Percentiles rank a stretch among this genome's conserved stretches.
Evolutionary conservation across 1,284 basidiomycete species (phyloP).

Genomic region (Ceratobasidium sp.): DNA sequence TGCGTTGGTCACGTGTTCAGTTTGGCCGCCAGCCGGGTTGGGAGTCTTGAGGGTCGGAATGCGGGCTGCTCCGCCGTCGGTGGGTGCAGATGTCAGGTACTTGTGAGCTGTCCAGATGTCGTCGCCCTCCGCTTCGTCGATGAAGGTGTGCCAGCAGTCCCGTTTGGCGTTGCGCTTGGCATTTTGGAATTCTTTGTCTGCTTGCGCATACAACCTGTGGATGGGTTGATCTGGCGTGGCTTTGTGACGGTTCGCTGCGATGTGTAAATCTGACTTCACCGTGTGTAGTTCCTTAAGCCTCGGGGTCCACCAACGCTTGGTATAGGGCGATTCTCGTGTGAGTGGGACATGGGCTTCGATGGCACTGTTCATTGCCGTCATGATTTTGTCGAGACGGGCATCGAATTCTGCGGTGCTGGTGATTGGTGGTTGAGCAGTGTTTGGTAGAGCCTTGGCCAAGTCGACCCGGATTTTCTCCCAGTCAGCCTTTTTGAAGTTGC

Average conservation of each 20-base stretch:
- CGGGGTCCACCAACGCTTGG: conserved; percentile 41
- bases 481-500: conserved; percentile 28
- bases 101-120: conserved; percentile 45
- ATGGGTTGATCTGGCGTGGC: not conserved
- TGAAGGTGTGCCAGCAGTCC: conserved; percentile 42
- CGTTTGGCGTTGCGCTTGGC: conserved; percentile 18
- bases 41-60: conserved; percentile 37
- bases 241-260: conserved; percentile 5
- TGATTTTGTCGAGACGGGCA: conserved; percentile 16
- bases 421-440: conserved; percentile 6
- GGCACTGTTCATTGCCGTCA: not conserved
- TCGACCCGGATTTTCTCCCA: conserved; percentile 26
- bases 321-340: conserved; percentile 8
- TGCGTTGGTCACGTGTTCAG: conserved; percentile 1
- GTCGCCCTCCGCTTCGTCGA: conserved; percentile 43
- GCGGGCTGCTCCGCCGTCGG: conserved; percentile 3
- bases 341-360: conserved; percentile 31
- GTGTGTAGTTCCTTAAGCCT: conserved; percentile 40
- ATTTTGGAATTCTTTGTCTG: not conserved
- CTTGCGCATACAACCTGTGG: not conserved
- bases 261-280: conserved; percentile 22
- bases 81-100: conserved; percentile 19
- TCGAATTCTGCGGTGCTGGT: conserved; percentile 4
- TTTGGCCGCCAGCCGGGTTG: not conserved
- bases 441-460: not conserved